phyloP scores from a whole-genome alignment of 495 filamentous ascomycete genomes.

The Mytilinidion resinicola region DNA sequence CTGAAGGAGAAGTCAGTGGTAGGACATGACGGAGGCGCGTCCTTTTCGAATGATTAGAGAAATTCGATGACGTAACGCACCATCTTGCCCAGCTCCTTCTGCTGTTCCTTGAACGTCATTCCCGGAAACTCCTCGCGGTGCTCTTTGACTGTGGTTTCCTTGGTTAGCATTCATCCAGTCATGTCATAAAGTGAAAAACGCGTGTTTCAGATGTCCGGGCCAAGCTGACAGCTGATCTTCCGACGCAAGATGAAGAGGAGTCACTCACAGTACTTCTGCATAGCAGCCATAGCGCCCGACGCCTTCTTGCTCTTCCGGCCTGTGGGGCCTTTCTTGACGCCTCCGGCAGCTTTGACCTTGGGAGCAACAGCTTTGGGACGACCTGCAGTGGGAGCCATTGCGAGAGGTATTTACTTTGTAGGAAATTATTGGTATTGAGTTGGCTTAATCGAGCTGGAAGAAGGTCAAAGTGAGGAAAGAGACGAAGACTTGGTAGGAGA shows the following conservation, averaged over 20 bases:
- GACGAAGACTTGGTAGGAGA: too few relatives aligned
- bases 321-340: background rate
- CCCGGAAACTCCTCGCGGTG: background rate
- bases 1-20: too few relatives aligned
- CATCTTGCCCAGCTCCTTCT: conserved; percentile 5
- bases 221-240: background rate
- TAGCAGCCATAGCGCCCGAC: background rate
- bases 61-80: background rate
- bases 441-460: too few relatives aligned
- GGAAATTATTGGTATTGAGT: too few relatives aligned
- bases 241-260: background rate
- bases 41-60: too few relatives aligned
- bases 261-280: background rate
- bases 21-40: too few relatives aligned
- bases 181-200: background rate
- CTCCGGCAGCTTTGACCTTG: background rate
- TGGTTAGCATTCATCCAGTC: background rate
- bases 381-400: too few relatives aligned
- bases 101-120: background rate
- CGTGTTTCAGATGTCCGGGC: background rate
- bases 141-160: background rate
- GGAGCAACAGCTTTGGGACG: background rate
- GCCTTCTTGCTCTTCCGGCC: too few relatives aligned
- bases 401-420: too few relatives aligned
- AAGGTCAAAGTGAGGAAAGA: too few relatives aligned